Evolutionary conservation across 345 rosid genomes (phyloP).

Genomic region (Hibiscus mutabilis): DNA sequence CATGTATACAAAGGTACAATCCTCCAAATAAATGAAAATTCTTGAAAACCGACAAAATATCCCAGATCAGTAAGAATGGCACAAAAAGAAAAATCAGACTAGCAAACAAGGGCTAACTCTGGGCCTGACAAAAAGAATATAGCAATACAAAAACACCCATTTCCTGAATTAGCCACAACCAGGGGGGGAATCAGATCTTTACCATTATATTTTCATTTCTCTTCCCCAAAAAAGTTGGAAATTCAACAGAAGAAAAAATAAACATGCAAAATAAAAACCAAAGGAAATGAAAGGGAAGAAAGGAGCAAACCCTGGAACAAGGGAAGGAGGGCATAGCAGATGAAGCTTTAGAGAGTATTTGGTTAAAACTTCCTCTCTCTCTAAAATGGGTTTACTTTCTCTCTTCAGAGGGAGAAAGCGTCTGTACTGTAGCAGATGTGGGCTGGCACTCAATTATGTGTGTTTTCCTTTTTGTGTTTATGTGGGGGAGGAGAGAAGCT

Average conservation of each 20-base stretch:
- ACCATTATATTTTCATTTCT: conserved; percentile 4
- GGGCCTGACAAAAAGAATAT: neutral
- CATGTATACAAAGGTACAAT: neutral
- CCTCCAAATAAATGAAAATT: neutral
- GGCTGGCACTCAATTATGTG: conserved; percentile 11
- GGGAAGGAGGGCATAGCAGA: neutral
- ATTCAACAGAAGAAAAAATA: neutral
- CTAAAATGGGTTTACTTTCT: neutral
- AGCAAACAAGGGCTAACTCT: neutral
- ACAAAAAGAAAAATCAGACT: neutral
- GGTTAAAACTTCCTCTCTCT: neutral
- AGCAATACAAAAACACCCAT: neutral
- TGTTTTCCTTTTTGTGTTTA: neutral
- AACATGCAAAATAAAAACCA: neutral
- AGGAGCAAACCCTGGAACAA: conserved; percentile 3
- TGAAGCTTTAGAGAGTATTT: conserved; percentile 20
- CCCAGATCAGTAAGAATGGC: neutral
- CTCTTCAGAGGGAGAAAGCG: neutral
- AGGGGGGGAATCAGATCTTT: neutral
- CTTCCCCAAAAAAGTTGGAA: neutral
- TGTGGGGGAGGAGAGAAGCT: neutral
- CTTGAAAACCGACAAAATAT: neutral
- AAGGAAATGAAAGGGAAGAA: neutral
- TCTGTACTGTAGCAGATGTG: neutral
- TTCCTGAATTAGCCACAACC: neutral